phyloP scores from a whole-genome alignment of 2,329 filamentous ascomycete species.

The Diaporthe sp. region DNA sequence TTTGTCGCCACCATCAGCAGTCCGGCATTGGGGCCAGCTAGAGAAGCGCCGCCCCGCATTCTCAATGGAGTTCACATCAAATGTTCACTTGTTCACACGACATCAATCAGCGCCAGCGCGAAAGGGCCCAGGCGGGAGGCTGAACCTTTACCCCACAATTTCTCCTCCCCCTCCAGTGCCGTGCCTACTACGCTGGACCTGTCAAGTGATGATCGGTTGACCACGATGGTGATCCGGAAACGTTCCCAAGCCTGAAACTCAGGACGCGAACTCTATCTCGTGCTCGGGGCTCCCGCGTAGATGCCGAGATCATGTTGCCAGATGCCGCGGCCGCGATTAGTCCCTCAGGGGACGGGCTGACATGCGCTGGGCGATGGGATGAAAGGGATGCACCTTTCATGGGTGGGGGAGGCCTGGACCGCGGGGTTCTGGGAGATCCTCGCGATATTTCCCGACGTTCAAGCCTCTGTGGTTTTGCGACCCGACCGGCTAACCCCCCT shows the following conservation, averaged over 20 bases:
- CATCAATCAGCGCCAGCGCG: neutral
- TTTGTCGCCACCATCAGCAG: constrained; percentile 6
- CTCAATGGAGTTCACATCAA: neutral
- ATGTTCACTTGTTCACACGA: neutral
- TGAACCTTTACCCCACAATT: constrained; percentile 18
- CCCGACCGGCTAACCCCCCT: too few relatives aligned
- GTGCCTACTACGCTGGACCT: neutral
- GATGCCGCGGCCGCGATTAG: constrained; percentile 6
- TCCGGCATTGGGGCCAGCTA: constrained; percentile 16
- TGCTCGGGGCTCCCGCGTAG: neutral
- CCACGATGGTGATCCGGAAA: neutral
- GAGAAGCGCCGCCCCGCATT: constrained; percentile 21
- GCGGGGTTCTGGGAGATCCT: constrained; percentile 4
- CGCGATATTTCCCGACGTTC: constrained; percentile 13
- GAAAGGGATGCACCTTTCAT: neutral
- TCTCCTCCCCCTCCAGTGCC: neutral
- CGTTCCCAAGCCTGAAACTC: neutral
- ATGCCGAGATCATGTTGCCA: constrained; percentile 8
- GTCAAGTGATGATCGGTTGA: constrained; percentile 19
- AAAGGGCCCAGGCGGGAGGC: neutral
- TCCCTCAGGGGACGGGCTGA: neutral
- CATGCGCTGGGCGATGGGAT: constrained; percentile 1
- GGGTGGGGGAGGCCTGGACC: neutral
- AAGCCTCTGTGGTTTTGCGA: neutral
- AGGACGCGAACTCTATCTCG: neutral